phyloP scores from a whole-genome alignment of 768 basidiomycete genomes.

The Xerocomellus amylosporus region DNA sequence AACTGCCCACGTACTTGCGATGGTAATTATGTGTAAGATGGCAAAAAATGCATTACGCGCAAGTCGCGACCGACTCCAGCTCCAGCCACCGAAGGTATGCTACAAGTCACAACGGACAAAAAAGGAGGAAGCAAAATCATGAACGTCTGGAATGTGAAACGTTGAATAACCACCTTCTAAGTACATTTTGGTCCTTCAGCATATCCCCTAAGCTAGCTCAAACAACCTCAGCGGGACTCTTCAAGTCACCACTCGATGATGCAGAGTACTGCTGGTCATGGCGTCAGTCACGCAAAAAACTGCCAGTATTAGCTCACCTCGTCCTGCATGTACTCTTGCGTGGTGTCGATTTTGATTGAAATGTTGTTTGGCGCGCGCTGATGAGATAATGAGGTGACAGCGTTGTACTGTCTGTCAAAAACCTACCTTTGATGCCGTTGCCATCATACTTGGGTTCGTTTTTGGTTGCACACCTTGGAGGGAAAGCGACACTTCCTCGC shows the following conservation, averaged over 20 bases:
- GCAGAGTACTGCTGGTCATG: constrained; percentile 21
- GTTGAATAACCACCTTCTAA: not conserved
- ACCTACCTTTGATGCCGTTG: constrained; percentile 12
- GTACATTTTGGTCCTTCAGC: constrained; percentile 2
- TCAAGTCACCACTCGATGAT: constrained; percentile 9
- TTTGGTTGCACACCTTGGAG: constrained; percentile 31
- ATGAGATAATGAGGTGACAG: not conserved
- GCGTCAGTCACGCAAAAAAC: not conserved
- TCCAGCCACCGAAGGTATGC: constrained; percentile 15
- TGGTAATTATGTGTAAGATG: not conserved
- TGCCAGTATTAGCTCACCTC: constrained; percentile 19
- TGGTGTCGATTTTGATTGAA: constrained; percentile 67
- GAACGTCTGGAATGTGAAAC: constrained; percentile 1
- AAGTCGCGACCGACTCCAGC: constrained; percentile 13
- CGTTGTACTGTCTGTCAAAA: too few species aligned
- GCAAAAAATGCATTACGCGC: constrained; percentile 1
- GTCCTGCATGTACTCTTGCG: constrained; percentile 52
- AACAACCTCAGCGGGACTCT: constrained; percentile 23
- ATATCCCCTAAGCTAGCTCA: not conserved
- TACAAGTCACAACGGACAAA: constrained; percentile 16
- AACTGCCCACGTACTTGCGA: too few species aligned
- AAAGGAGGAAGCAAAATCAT: not conserved
- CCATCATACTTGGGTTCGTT: constrained; percentile 12
- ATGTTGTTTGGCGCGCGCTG: constrained; percentile 45
- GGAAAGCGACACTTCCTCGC: constrained; percentile 32